phyloP scores from a whole-genome alignment of 1,139 yeast genomes.

The Nakaseomyces sp. region DNA sequence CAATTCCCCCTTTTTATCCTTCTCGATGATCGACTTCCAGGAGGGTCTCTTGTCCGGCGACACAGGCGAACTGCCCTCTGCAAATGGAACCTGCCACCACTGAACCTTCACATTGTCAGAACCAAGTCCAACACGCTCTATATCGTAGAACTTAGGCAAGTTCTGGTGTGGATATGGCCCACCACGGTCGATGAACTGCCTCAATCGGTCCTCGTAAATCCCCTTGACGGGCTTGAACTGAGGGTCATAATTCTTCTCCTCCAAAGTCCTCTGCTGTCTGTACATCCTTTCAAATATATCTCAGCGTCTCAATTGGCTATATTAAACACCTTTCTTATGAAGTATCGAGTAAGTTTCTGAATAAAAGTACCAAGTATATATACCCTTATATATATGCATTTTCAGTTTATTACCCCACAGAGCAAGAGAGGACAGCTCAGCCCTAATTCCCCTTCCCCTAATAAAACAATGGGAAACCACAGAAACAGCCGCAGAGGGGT shows the following conservation, averaged over 20 bases:
- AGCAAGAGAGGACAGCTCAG: too few species aligned
- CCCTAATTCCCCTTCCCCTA: too few species aligned
- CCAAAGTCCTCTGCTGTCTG: background rate
- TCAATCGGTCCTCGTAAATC: constrained; percentile 66
- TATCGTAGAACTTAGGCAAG: constrained; percentile 75
- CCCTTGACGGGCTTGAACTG: constrained; percentile 75
- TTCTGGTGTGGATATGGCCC: constrained; percentile 66
- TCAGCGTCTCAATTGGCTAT: too few species aligned
- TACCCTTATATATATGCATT: too few species aligned
- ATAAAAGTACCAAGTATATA: too few species aligned
- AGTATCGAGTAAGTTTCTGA: too few species aligned
- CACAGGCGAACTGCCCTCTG: constrained; percentile 28
- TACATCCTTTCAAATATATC: too few species aligned
- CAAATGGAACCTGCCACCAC: constrained; percentile 31
- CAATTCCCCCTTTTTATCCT: constrained; percentile 29
- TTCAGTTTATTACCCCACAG: too few species aligned
- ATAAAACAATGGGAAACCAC: too few species aligned
- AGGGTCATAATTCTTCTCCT: constrained; percentile 47
- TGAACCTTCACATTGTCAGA: constrained; percentile 23
- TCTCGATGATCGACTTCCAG: constrained; percentile 56
- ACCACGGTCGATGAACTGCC: constrained; percentile 66
- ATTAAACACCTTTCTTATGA: too few species aligned
- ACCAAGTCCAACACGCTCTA: constrained; percentile 37
- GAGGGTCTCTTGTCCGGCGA: constrained; percentile 50
- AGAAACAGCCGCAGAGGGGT: too few species aligned